Base-by-base conservation (phyloP, 2,329 filamentous ascomycete species). In the Chaetomium olivaceum region DNA sequence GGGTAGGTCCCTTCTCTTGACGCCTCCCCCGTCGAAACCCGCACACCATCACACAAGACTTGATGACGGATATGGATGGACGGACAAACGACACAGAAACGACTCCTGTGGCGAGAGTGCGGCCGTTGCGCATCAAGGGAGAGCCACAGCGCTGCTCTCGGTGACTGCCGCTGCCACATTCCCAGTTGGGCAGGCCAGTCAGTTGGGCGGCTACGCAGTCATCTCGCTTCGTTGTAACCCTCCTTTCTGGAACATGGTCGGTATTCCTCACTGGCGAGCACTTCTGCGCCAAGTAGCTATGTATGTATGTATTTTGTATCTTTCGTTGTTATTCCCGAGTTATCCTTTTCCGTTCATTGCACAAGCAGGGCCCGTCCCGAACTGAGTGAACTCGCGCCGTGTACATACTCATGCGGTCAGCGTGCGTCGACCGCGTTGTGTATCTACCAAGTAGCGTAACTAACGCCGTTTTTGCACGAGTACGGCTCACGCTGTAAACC, bases 131-230 rank as follows among this genome's bases (percentile, higher is more conserved):
- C 54, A 57, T 62, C 21, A 14, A n/a, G n/a, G n/a, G 27, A 51
- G 25, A 31, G 23, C 7, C 36, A 33, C 27, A 29, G 27, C 27
- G 3, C 43, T 11, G 3, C 43, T 11, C 36, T 43, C 51, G 4
- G 33, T n/a, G 8, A 51, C 33, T 36, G 16, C 21, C 21, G 12
- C 25, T 55, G 50, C 36, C 19, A 56, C 33, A 56, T 23, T 58
- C 31, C 25, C 7, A 29, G 27, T 48, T 48, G 16, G 25, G 33
- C n/a, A 23, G 25, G n/a, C 29, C 46, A 55, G 50, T 33, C 5
- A 33, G 31, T 56, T 55, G 8, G 57, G 62, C 56, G 33, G 56
- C 48, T 55, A 60, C 50, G 36, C 61, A 31, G 48, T 64, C 62
- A 59, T 55, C 19, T 55, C 29, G 31, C 50, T 50, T 50, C 57